Evolutionary conservation across 2,329 filamentous ascomycete genomes (phyloP).

Genomic region (Phialocephala sp.): DNA sequence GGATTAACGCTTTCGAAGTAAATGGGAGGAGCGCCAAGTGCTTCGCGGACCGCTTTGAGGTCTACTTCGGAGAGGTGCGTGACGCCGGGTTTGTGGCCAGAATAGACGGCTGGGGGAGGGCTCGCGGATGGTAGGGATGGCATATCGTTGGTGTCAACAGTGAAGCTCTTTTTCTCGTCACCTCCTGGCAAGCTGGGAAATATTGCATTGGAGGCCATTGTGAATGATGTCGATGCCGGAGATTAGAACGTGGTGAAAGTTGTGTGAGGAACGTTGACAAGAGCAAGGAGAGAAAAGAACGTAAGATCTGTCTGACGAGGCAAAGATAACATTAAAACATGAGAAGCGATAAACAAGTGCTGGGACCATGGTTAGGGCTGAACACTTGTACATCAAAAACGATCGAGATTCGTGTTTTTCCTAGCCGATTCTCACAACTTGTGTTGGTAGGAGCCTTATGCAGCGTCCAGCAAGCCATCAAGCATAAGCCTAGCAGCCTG

Average conservation of each 20-base stretch:
- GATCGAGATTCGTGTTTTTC: neutral
- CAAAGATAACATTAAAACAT: neutral
- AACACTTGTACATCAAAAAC: neutral
- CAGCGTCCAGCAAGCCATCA: neutral
- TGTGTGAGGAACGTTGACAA: too few species aligned
- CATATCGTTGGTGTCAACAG: neutral
- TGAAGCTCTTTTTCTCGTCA: neutral
- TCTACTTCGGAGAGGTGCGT: conserved; percentile 10
- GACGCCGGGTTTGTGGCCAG: conserved; percentile 9
- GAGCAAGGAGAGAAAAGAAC: neutral
- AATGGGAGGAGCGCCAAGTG: conserved; percentile 19
- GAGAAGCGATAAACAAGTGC: neutral
- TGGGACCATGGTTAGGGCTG: neutral
- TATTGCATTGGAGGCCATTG: neutral
- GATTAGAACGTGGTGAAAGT: neutral
- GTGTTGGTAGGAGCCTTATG: neutral
- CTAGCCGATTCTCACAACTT: neutral
- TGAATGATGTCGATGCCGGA: neutral
- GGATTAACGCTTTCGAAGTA: conserved; percentile 11
- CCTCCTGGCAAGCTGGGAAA: neutral
- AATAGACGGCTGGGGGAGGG: neutral
- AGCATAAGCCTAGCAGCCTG: neutral
- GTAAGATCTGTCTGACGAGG: neutral
- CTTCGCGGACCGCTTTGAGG: conserved; percentile 17
- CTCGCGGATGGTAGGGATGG: neutral